These are phyloP conservation scores for Aspergillus oerlinghausenensis DNA, from an alignment of 2,329 filamentous ascomycete species.

Conservation along the genomic window DNA sequence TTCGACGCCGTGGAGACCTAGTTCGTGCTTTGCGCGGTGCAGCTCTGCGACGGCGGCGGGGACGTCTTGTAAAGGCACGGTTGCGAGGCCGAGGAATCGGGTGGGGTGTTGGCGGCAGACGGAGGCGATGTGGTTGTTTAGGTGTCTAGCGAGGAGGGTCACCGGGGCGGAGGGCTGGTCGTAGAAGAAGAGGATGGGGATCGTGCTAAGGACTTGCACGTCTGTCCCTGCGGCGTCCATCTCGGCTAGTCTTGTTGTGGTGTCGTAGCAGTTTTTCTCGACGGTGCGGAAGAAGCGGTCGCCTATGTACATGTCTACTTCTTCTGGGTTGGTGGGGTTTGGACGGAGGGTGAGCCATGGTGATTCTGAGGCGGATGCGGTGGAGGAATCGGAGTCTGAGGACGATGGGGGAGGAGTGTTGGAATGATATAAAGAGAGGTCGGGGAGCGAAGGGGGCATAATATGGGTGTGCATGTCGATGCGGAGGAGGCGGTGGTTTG, in stretches of 20 bases:
- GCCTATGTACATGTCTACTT: slow-evolving; percentile 14
- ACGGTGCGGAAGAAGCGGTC: slow-evolving; percentile 15
- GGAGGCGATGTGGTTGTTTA: slow-evolving; percentile 15
- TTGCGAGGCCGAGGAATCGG: slow-evolving; percentile 14
- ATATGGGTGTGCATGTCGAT: slow-evolving; percentile 19
- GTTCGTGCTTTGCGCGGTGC: slow-evolving; percentile 5
- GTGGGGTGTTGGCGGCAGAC: slow-evolving; percentile 7
- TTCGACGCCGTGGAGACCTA: slow-evolving; percentile 14
- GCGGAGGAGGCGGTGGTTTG: slow-evolving; percentile 9
- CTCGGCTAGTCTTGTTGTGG: slow-evolving; percentile 7
- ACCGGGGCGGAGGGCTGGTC: slow-evolving; percentile 13
- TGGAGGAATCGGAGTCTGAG: no score
- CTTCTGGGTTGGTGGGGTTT: background rate
- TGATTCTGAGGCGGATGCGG: background rate
- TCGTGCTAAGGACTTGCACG: slow-evolving; percentile 13
- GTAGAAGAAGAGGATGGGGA: slow-evolving; percentile 16
- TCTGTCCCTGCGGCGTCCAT: slow-evolving; percentile 14
- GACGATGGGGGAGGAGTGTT: background rate
- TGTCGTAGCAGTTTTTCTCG: slow-evolving; percentile 15
- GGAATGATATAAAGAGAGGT: slow-evolving; percentile 9
- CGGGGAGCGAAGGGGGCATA: slow-evolving; percentile 14
- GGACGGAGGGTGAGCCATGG: slow-evolving; percentile 13
- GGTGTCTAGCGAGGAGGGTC: slow-evolving; percentile 4
- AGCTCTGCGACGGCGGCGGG: slow-evolving; percentile 8
- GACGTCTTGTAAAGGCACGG: slow-evolving; percentile 14